Evolutionary conservation across 352 stramenopile genomes (phyloP).

Genomic region (Globisporangium parvum): DNA sequence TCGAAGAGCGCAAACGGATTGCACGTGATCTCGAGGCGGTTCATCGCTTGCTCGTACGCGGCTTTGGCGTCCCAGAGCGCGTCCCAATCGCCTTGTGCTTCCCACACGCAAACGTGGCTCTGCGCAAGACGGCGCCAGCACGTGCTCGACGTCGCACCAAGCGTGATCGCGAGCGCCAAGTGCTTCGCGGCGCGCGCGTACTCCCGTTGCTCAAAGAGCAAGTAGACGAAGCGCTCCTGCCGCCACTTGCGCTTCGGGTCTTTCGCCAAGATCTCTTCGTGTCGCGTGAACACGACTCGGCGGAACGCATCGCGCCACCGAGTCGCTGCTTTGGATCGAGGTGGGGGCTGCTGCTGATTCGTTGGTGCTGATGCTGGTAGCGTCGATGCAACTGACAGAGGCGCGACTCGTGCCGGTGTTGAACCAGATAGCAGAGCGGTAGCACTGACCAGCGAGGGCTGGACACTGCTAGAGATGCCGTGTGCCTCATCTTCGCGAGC

Average conservation of each 20-base stretch:
- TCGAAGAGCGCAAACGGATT: conserved; percentile 39
- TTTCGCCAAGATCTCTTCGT: conserved; percentile 53
- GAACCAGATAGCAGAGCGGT: neutral
- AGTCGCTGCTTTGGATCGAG: conserved; percentile 3
- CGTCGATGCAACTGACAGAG: neutral
- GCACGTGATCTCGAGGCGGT: conserved; percentile 38
- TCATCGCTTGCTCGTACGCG: conserved; percentile 51
- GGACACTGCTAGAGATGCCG: neutral
- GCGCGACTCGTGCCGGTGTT: neutral
- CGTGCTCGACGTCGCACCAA: conserved; percentile 31
- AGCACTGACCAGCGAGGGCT: neutral
- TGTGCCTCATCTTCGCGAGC: neutral
- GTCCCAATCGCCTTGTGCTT: conserved; percentile 45
- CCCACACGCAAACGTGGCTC: conserved; percentile 43
- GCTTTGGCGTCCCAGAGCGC: conserved; percentile 53
- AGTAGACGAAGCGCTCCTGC: conserved; percentile 53
- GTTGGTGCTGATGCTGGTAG: neutral
- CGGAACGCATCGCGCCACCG: conserved; percentile 40
- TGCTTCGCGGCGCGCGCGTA: conserved; percentile 38
- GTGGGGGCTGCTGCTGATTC: neutral
- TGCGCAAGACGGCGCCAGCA: conserved; percentile 57
- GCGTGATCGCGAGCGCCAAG: conserved; percentile 39
- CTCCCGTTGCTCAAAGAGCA: conserved; percentile 37
- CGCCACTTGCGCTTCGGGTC: conserved; percentile 54
- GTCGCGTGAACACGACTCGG: conserved; percentile 43